Base-by-base conservation (phyloP, 1,139 yeast species). In the Protomyces gravidus region DNA sequence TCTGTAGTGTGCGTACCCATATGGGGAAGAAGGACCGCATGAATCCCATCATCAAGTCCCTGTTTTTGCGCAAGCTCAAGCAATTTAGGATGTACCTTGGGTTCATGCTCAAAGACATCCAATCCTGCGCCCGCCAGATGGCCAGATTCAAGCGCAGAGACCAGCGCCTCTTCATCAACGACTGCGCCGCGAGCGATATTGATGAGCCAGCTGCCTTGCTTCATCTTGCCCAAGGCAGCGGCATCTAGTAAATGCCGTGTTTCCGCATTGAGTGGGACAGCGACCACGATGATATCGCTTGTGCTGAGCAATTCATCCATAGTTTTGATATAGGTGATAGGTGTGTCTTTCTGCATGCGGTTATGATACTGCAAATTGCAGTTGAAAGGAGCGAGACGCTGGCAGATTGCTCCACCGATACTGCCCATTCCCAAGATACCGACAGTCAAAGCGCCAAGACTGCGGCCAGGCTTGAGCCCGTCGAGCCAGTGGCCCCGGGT, bases 371-470 rank as follows among this genome's bases (percentile, higher is more conserved):
- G 71, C 65, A 82, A 76, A 59, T 73, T 74, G 68, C 84, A 85
- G 1, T 86, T 88, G 69, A 85, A 83, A n/a, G 86, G 86, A 65
- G 72, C 69, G 62, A 83, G 75, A 66, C 88, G 78, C 65, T 80
- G 79, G 49, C 85, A 77, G 62, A 85, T 80, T 5, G 58, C 58
- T 59, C 84, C 77, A 45, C 92, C 92, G 69, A 85, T 85, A 32
- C 89, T 89, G 33, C 92, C 92, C 77, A 85, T 75, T 1, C 92
- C 92, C 55, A 85, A 72, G 45, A 85, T 80, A 32, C 90, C 90
- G 36, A 85, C 27, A 33, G 32, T 39, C 46, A 45, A 23, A 78
- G 72, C 64, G 85, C 71, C 50, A 75, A 73, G 55, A 77, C 72
- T 61, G 78, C 78, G 33, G 80, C 80, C 53, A 67, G 64, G 61